Conservation (phyloP, 768 basidiomycete species). For the Macrolepiota fuliginosa region DNA sequence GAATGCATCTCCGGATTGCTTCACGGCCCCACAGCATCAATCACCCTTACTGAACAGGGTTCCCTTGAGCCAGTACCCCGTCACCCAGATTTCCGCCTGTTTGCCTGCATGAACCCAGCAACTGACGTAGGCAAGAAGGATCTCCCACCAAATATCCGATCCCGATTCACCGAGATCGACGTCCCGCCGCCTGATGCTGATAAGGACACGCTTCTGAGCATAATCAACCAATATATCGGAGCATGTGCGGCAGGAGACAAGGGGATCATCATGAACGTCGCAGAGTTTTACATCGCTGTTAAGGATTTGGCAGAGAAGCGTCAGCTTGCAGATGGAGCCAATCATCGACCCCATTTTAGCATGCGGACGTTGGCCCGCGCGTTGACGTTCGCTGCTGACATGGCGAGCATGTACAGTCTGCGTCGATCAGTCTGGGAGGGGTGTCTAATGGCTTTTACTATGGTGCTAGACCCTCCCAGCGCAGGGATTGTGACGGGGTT, state of each 20-base stretch:
- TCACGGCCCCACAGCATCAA: conserved; percentile 80
- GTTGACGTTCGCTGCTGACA: conserved; percentile 85
- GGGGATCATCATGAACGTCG: conserved; percentile 84
- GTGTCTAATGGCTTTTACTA: conserved; percentile 96
- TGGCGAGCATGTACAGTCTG: conserved; percentile 71
- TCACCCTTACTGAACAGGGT: conserved; percentile 92
- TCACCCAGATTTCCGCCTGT: conserved; percentile 93
- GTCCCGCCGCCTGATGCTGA: conserved; percentile 94
- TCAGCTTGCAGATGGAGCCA: conserved; percentile 89
- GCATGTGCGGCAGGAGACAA: conserved; percentile 81
- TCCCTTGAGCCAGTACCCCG: conserved; percentile 86
- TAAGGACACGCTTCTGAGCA: conserved; percentile 81
- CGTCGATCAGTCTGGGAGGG: conserved; percentile 94
- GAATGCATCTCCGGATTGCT: conserved; percentile 90
- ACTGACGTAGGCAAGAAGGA: conserved; percentile 99
- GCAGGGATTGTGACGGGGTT: conserved; percentile 61
- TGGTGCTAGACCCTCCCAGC: conserved; percentile 81
- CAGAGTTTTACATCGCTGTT: conserved; percentile 84
- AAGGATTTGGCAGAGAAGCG: conserved; percentile 73
- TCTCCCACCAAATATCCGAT: conserved; percentile 85
- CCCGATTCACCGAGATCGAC: conserved; percentile 93
- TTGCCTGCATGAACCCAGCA: conserved; percentile 99
- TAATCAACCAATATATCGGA: conserved; percentile 89
- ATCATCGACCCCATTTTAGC: conserved; percentile 91
- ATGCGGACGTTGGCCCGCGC: conserved; percentile 95